These are phyloP conservation scores for Pilaira anomala DNA, from an alignment of 192 early-diverging fungal species.

Conservation along the genomic window DNA sequence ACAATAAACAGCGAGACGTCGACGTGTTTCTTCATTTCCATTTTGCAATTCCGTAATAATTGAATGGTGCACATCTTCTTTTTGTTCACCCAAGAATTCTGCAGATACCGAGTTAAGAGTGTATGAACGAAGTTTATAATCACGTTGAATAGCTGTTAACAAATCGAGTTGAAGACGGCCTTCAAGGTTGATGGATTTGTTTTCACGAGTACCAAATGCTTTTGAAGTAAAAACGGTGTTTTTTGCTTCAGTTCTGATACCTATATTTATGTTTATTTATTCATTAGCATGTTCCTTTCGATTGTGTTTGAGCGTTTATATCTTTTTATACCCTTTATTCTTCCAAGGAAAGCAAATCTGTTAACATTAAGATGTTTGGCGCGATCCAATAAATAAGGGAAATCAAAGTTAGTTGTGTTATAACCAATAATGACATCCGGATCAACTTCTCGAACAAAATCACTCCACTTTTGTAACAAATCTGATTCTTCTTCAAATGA, in stretches of 20 bases:
- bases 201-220: constrained; percentile 90
- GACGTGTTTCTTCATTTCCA: constrained; percentile 89
- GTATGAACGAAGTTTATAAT: constrained; percentile 94
- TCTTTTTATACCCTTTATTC: constrained; percentile 47
- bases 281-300: background rate
- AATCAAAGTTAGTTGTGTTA: constrained; percentile 96
- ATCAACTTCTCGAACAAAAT: constrained; percentile 85
- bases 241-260: constrained; percentile 64
- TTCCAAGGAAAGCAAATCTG: constrained; percentile 82
- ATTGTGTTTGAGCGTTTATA: too few species aligned
- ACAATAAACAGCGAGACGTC: constrained; percentile 95
- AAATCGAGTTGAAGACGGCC: constrained; percentile 93
- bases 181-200: constrained; percentile 83
- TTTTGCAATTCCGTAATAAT: constrained; percentile 98
- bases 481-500: constrained; percentile 78
- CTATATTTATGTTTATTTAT: constrained; percentile 18
- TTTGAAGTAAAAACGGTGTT: constrained; percentile 88
- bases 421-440: constrained; percentile 95
- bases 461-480: constrained; percentile 77
- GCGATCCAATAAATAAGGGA: constrained; percentile 91
- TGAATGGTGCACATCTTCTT: constrained; percentile 98
- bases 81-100: constrained; percentile 96
- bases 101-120: constrained; percentile 95
- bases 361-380: constrained; percentile 71
- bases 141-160: constrained; percentile 90